Percentiles rank a stretch among this genome's conserved stretches.
Conservation (phyloP, 2,329 filamentous ascomycete genomes). For the Rutstroemia sp. region DNA sequence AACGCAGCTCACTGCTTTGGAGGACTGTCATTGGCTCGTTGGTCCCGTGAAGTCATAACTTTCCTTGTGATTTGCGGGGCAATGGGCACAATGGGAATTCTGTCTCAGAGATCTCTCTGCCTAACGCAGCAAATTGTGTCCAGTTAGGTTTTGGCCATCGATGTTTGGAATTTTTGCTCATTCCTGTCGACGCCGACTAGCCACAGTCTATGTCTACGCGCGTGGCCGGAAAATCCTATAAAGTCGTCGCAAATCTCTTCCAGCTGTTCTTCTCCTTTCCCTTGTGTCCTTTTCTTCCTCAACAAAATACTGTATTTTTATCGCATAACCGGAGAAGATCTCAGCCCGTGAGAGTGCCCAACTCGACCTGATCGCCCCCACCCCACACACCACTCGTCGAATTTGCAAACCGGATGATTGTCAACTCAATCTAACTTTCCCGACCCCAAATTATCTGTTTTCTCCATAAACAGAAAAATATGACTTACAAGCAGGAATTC, state of each 20-base stretch:
- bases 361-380: background rate
- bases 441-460: background rate
- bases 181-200: too few species aligned
- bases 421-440: background rate
- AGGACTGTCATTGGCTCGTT: background rate
- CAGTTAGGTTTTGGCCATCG: too few species aligned
- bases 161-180: too few species aligned
- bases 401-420: background rate
- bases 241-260: too few species aligned
- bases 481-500: slow-evolving; percentile 38
- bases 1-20: background rate
- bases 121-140: background rate
- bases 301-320: too few species aligned
- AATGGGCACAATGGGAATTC: background rate
- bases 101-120: background rate
- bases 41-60: background rate
- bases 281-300: too few species aligned
- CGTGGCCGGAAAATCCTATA: too few species aligned
- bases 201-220: too few species aligned
- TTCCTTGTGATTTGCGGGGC: background rate
- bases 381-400: background rate
- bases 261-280: too few species aligned
- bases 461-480: background rate
- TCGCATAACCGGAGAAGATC: too few species aligned
- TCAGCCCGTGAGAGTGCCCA: background rate